Evolutionary conservation across 2,329 filamentous ascomycete species (phyloP).

Genomic region (Pseudogymnoascus sp.): DNA sequence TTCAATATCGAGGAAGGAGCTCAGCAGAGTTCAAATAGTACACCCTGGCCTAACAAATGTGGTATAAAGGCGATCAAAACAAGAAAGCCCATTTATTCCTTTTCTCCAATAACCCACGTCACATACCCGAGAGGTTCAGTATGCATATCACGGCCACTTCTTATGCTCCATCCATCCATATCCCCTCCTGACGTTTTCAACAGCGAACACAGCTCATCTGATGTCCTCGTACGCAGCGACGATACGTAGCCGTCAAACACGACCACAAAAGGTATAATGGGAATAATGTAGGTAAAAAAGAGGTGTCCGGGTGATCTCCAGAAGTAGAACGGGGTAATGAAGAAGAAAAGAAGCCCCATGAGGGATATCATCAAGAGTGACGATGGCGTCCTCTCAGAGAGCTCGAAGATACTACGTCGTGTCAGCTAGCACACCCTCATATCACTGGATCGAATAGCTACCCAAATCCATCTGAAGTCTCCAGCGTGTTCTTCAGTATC

Average conservation of each 20-base stretch:
- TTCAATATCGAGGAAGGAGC: neutral
- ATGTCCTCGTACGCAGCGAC: constrained; percentile 57
- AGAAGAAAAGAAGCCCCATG: constrained; percentile 44
- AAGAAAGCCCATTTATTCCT: constrained; percentile 15
- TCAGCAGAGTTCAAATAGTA: neutral
- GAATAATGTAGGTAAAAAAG: constrained; percentile 58
- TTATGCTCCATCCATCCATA: constrained; percentile 35
- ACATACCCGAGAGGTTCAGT: constrained; percentile 41
- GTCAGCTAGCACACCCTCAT: neutral
- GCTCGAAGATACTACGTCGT: constrained; percentile 54
- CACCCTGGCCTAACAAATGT: neutral
- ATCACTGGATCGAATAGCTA: constrained; percentile 16
- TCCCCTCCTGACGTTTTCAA: constrained; percentile 44
- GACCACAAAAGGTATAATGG: constrained; percentile 59
- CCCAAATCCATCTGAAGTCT: constrained; percentile 59
- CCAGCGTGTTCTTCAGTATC: constrained; percentile 56
- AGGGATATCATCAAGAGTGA: constrained; percentile 46
- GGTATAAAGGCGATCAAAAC: neutral
- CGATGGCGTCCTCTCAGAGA: constrained; percentile 56
- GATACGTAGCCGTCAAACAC: constrained; percentile 64
- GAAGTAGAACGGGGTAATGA: constrained; percentile 44
- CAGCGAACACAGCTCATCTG: constrained; percentile 54
- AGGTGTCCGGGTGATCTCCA: constrained; percentile 36
- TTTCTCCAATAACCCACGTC: constrained; percentile 36
- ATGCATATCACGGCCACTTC: constrained; percentile 33